phyloP scores from a whole-genome alignment of 148 eudicot genomes.

The Camellia japonica region DNA sequence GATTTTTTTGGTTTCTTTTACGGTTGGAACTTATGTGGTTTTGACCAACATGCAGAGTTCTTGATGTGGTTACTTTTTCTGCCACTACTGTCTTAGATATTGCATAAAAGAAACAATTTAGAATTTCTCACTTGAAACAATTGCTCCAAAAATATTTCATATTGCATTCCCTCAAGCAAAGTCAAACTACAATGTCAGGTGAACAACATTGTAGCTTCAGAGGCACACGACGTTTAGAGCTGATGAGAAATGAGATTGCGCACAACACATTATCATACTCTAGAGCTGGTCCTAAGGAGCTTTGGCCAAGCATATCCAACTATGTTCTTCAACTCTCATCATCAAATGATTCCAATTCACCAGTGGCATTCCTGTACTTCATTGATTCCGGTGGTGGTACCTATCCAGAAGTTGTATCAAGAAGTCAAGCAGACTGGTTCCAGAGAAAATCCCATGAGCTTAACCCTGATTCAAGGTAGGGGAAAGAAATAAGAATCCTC shows the following conservation, averaged over 20 bases:
- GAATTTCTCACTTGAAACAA: neutral
- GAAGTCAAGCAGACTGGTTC: slow-evolving; percentile 77
- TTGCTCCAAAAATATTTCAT: neutral
- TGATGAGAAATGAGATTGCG: slow-evolving; percentile 59
- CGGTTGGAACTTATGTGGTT: neutral
- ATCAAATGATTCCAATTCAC: slow-evolving; percentile 32
- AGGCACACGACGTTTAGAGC: slow-evolving; percentile 67
- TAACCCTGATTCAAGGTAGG: slow-evolving; percentile 74
- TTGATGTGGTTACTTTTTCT: neutral
- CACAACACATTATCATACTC: slow-evolving; percentile 48
- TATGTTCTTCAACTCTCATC: slow-evolving; percentile 64
- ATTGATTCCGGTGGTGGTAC: slow-evolving; percentile 98
- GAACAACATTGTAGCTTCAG: slow-evolving; percentile 54
- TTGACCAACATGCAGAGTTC: neutral
- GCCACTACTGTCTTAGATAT: neutral
- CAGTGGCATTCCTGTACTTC: slow-evolving; percentile 67
- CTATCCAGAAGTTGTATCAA: slow-evolving; percentile 81
- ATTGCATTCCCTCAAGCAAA: neutral
- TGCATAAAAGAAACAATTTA: neutral
- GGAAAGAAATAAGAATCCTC: neutral
- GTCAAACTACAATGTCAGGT: slow-evolving; percentile 22
- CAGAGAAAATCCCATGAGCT: slow-evolving; percentile 49
- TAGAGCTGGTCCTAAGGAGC: slow-evolving; percentile 49
- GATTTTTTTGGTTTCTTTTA: no score
- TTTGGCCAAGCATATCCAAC: slow-evolving; percentile 92